phyloP scores from a whole-genome alignment of 2,329 filamentous ascomycete genomes.

The Colletotrichum sp. region DNA sequence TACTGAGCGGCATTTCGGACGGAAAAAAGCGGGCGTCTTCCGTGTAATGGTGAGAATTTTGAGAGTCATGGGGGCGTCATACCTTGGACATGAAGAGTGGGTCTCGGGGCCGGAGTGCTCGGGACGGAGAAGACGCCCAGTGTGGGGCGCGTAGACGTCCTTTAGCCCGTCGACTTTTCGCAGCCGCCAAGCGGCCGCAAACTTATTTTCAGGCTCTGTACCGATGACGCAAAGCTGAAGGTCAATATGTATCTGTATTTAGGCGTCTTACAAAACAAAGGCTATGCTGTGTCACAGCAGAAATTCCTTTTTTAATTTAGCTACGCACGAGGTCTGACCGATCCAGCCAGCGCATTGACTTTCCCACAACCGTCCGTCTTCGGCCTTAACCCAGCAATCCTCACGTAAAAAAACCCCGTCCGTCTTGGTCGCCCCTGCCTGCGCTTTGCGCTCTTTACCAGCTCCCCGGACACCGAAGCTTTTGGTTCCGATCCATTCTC shows the following conservation, averaged over 20 bases:
- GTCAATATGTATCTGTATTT: neutral
- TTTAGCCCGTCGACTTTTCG: neutral
- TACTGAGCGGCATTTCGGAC: neutral
- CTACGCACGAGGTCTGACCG: neutral
- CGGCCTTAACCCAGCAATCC: neutral
- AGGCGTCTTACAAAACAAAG: neutral
- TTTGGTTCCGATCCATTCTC: conserved; percentile 10
- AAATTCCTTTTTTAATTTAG: neutral
- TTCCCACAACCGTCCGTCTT: neutral
- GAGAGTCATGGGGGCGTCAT: conserved; percentile 11
- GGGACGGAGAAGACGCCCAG: neutral
- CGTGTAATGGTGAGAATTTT: neutral
- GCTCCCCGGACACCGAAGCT: conserved; percentile 5
- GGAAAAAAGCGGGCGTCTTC: neutral
- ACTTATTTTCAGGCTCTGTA: neutral
- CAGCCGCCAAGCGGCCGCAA: neutral
- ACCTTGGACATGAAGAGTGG: neutral
- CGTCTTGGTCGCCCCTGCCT: neutral
- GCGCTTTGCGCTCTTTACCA: neutral
- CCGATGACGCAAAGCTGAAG: neutral
- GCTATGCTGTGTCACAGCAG: neutral
- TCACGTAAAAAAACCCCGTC: neutral
- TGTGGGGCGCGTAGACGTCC: neutral
- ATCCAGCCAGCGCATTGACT: neutral
- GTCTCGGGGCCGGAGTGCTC: conserved; percentile 1